phyloP scores from a whole-genome alignment of 495 filamentous ascomycete species.

The Annulohypoxylon stygium region DNA sequence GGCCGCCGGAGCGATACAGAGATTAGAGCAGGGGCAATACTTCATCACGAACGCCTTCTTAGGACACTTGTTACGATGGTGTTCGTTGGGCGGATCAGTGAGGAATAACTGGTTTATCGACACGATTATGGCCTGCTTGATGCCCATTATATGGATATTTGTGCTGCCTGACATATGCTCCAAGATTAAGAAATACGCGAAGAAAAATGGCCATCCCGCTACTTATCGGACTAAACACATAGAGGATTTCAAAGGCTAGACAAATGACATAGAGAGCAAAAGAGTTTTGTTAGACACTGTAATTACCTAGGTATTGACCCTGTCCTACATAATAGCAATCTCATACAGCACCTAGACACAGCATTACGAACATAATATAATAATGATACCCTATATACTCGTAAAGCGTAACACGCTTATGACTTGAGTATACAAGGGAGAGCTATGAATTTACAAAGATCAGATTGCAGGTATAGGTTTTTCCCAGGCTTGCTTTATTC shows the following conservation, averaged over 20 bases:
- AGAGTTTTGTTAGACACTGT: background rate
- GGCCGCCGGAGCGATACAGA: slow-evolving; percentile 74
- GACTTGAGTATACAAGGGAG: background rate
- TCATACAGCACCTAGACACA: background rate
- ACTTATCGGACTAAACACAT: slow-evolving; percentile 50
- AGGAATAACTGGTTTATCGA: slow-evolving; percentile 73
- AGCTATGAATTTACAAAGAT: background rate
- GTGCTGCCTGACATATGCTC: slow-evolving; percentile 69
- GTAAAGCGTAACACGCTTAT: background rate
- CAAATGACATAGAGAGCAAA: slow-evolving; percentile 14
- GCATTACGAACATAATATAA: slow-evolving; percentile 2
- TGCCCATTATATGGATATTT: slow-evolving; percentile 71
- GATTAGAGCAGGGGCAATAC: slow-evolving; percentile 84
- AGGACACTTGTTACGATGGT: slow-evolving; percentile 75
- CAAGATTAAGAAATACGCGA: slow-evolving; percentile 70
- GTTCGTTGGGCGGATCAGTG: slow-evolving; percentile 66
- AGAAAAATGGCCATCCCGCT: slow-evolving; percentile 68
- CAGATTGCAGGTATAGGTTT: too few species aligned
- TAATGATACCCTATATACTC: slow-evolving; percentile 15
- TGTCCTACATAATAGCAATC: too few species aligned
- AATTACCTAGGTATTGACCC: background rate
- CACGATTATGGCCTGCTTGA: slow-evolving; percentile 69
- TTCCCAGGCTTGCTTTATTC: too few species aligned
- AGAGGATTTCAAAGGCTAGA: slow-evolving; percentile 10
- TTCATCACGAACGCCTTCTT: slow-evolving; percentile 78